Base-by-base conservation (phyloP, 139 green algal genomes). In the Chlorella ohadii region DNA sequence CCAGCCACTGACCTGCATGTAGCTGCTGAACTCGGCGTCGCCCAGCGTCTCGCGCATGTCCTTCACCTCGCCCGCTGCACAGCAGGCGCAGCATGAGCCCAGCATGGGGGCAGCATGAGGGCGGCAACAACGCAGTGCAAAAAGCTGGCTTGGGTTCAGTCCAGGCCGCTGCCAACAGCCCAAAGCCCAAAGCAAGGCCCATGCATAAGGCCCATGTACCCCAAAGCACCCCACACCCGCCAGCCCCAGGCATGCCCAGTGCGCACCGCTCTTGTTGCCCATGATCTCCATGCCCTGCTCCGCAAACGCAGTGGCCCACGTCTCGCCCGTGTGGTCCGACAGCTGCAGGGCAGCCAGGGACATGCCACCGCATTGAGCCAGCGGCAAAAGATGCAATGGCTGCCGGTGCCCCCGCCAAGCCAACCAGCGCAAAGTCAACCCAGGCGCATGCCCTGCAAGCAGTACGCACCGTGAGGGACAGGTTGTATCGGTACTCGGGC, bases 281-380 rank as follows among this genome's bases (percentile, higher is more conserved):
- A 94, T 77, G 28, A 94, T 80, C 64, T 89, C 80, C 51, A 78
- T 15, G 16, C 79, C 91, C 33, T 78, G 44, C 67, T 95, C 92
- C 64, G 91, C 83, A 72, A 95, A 95, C 27, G 86, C 84, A 1
- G 91, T 94, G 63, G 90, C 79, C 88, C 89, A 93, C 33, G 79
- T 39, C 44, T 87, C 70, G 44, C 83, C 86, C 7, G 90, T 92
- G 84, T 94, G 87, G 84, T 95, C 92, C 9, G 77, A 51, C 9
- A 92, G 39, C 56, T 85, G 61, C 55, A 17, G 66, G 33, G 16
- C 2, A 51, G 34, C 34, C 34, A 28, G 63, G 63, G 63, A 3
- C 7, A 15, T 20, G 4, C 59, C 2, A 66, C 20, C 59, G 23
- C 36, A 25, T n/a, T n/a, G n/a, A n/a, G n/a, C n/a, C n/a, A n/a